A percentile compares a stretch with the other conserved stretches of the same genome.
These are phyloP conservation scores for Colletotrichum gigasporum DNA, from an alignment of 2,329 filamentous ascomycete species.

Conservation along the genomic window DNA sequence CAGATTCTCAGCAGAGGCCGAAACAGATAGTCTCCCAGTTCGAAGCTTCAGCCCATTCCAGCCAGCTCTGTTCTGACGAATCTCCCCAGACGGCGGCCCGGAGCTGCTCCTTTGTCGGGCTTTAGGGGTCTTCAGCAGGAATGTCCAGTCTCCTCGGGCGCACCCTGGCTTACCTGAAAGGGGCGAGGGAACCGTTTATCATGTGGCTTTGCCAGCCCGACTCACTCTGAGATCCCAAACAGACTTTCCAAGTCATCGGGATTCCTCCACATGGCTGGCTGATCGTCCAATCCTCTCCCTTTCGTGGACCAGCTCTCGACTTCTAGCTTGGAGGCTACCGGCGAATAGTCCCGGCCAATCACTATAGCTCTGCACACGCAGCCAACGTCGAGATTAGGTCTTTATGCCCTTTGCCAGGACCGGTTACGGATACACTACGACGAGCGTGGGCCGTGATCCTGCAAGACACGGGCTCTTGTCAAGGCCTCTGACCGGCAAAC, in stretches of 20 bases:
- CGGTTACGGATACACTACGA: conserved; percentile 11
- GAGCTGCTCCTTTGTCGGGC: conserved; percentile 10
- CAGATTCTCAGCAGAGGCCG: conserved; percentile 9
- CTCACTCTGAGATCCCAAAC: conserved; percentile 2
- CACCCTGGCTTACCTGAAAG: conserved; percentile 4
- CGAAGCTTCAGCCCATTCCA: conserved; percentile 18
- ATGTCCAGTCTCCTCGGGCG: neutral
- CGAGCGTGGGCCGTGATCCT: conserved; percentile 1
- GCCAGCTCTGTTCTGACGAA: conserved; percentile 5
- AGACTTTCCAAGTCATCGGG: neutral
- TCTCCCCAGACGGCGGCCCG: neutral
- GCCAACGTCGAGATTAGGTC: conserved; percentile 8
- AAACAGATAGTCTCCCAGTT: neutral
- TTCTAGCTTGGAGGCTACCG: neutral
- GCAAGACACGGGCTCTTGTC: neutral
- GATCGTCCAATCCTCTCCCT: conserved; percentile 9
- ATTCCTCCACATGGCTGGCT: conserved; percentile 25
- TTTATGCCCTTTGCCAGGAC: conserved; percentile 11
- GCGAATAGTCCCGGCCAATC: conserved; percentile 8
- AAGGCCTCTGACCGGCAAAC: conserved; percentile 9
- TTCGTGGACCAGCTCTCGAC: neutral
- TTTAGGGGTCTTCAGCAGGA: neutral
- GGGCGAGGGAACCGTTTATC: conserved; percentile 19
- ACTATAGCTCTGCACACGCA: neutral
- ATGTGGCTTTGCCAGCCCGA: conserved; percentile 17